Percentiles rank a stretch among this genome's conserved stretches.
These are phyloP conservation scores for Solanum hybrid DNA, from an alignment of 305 asterid genomes.

Conservation along the genomic window DNA sequence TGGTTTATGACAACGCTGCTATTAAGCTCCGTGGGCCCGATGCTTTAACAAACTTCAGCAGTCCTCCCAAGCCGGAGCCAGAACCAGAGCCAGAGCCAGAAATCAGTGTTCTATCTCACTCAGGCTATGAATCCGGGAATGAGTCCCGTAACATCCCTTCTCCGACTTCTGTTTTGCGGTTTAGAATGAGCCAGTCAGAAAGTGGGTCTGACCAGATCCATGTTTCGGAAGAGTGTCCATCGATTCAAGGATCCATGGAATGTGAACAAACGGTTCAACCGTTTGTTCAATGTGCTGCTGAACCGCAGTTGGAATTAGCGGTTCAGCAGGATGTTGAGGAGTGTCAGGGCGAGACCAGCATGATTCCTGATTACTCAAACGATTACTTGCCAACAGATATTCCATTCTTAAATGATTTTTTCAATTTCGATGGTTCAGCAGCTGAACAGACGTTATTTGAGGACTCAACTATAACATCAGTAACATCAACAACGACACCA, in stretches of 20 bases:
- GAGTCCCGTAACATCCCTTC: constrained; percentile 41
- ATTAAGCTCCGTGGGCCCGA: constrained; percentile 58
- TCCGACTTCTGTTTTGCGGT: constrained; percentile 42
- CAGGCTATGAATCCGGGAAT: constrained; percentile 57
- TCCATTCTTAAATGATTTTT: constrained; percentile 44
- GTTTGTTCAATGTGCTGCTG: not conserved
- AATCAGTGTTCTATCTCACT: constrained; percentile 20
- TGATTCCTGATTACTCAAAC: constrained; percentile 28
- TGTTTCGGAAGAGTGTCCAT: not conserved
- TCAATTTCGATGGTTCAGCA: constrained; percentile 25
- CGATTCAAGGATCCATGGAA: not conserved
- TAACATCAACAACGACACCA: not conserved
- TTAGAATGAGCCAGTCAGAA: constrained; percentile 18
- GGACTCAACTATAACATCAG: not conserved
- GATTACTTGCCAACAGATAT: constrained; percentile 46
- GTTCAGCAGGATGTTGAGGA: constrained; percentile 22
- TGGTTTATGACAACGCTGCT: constrained; percentile 71
- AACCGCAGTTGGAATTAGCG: not conserved
- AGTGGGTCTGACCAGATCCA: constrained; percentile 11
- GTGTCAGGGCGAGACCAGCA: constrained; percentile 45
- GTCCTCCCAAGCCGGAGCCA: constrained; percentile 16
- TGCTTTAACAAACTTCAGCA: constrained; percentile 52
- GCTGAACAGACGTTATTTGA: constrained; percentile 24
- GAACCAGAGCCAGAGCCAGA: constrained; percentile 15
- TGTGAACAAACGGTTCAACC: not conserved